phyloP scores from a whole-genome alignment of 2,329 filamentous ascomycete species.

The Phyllosticta citrichinensis region DNA sequence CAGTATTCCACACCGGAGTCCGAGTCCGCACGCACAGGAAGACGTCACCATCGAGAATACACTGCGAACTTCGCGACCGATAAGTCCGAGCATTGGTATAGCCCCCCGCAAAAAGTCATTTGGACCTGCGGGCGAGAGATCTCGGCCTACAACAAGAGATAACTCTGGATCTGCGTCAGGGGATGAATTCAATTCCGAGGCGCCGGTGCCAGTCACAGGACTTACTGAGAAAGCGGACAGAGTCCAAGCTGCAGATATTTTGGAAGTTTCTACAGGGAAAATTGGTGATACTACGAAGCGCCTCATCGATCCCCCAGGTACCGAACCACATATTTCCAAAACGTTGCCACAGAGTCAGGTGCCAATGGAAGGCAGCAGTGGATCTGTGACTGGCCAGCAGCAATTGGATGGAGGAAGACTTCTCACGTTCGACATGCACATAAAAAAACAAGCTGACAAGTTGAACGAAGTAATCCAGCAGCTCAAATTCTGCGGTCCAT shows the following conservation, averaged over 20 bases:
- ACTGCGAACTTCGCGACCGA: neutral
- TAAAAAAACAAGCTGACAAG: slow-evolving; percentile 24
- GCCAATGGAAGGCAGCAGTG: slow-evolving; percentile 7
- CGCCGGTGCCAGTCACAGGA: neutral
- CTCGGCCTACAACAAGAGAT: neutral
- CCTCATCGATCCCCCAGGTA: too few relatives aligned
- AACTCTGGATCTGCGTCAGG: neutral
- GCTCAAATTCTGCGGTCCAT: slow-evolving; percentile 16
- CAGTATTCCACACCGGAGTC: neutral
- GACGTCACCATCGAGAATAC: neutral
- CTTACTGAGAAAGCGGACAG: neutral
- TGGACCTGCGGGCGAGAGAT: neutral
- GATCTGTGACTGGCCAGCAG: neutral
- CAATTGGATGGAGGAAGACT: slow-evolving; percentile 6
- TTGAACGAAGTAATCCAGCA: slow-evolving; percentile 32
- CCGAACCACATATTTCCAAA: neutral
- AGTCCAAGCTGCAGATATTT: neutral
- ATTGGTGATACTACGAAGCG: too few relatives aligned
- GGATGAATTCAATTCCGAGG: neutral
- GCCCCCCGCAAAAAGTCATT: neutral
- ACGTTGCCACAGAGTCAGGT: neutral
- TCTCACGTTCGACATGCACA: neutral
- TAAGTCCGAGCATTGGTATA: slow-evolving; percentile 5
- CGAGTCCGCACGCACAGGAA: neutral
- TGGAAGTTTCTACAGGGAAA: too few relatives aligned